phyloP scores from a whole-genome alignment of 208 protist species.

The Herpetomonas tarakana region DNA sequence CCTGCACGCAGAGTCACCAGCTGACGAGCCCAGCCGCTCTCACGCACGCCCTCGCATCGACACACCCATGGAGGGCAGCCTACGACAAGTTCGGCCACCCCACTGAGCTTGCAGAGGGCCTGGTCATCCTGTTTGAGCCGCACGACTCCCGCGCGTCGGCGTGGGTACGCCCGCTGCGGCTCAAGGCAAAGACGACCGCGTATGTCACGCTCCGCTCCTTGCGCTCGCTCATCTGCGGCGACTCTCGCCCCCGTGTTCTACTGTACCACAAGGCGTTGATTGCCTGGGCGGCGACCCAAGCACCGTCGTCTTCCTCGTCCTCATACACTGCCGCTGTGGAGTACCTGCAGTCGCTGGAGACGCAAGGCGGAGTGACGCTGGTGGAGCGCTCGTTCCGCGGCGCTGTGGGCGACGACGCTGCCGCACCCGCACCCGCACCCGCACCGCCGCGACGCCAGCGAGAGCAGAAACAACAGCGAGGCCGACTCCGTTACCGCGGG shows the following conservation, averaged over 20 bases:
- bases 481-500: conserved; percentile 33
- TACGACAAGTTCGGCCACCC: conserved; percentile 17
- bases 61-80: conserved; percentile 30
- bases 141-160: background rate
- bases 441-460: too few relatives aligned
- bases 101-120: conserved; percentile 65
- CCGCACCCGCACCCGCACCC: too few relatives aligned
- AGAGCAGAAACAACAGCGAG: conserved; percentile 15
- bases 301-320: conserved; percentile 10
- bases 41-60: conserved; percentile 18
- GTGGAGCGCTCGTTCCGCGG: conserved; percentile 41
- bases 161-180: conserved; percentile 52
- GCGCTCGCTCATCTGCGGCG: conserved; percentile 56
- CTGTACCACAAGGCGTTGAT: conserved; percentile 57
- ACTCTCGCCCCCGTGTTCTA: conserved; percentile 34
- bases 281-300: conserved; percentile 30
- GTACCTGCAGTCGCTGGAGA: conserved; percentile 21
- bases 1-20: conserved; percentile 23
- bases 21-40: conserved; percentile 20
- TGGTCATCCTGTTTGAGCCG: conserved; percentile 61
- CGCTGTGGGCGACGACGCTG: conserved; percentile 6
- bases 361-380: conserved; percentile 21
- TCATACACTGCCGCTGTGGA: conserved; percentile 14
- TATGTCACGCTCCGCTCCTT: conserved; percentile 80
- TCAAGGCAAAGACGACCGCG: conserved; percentile 79